Conservation (phyloP, 129 eudicot genomes). For the Arctium minus region DNA sequence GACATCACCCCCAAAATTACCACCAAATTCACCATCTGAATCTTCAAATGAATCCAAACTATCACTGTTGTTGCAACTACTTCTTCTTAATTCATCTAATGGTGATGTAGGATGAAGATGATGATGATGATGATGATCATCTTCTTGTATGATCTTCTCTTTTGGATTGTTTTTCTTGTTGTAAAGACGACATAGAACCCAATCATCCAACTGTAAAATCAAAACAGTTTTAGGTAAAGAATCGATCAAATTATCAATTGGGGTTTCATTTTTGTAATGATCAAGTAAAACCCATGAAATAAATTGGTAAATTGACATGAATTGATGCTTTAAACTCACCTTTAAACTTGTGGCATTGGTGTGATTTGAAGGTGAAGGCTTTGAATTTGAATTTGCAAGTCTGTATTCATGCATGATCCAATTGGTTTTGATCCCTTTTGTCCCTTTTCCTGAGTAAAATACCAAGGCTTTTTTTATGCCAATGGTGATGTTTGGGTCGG, state of each 20-base stretch:
- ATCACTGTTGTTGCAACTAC: conserved; percentile 20
- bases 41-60: conserved; percentile 20
- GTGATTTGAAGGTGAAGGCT: background rate
- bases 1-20: conserved; percentile 10
- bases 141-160: conserved; percentile 7
- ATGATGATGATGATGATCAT: background rate
- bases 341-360: background rate
- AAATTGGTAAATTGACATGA: background rate
- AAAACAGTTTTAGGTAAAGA: background rate
- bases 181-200: conserved; percentile 39
- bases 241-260: background rate
- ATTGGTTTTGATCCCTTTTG: conserved; percentile 27
- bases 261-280: background rate
- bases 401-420: conserved; percentile 49
- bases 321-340: background rate
- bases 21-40: conserved; percentile 26
- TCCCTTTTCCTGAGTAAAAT: conserved; percentile 33
- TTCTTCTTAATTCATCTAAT: conserved; percentile 1
- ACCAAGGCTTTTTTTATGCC: conserved; percentile 38
- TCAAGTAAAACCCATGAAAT: background rate
- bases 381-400: conserved; percentile 3
- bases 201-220: conserved; percentile 30
- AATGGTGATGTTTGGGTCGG: conserved; percentile 1
- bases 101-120: conserved; percentile 2
- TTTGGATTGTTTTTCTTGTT: conserved; percentile 33